phyloP scores from a whole-genome alignment of 176 grass and related monocot species.

The Avena atlantica region DNA sequence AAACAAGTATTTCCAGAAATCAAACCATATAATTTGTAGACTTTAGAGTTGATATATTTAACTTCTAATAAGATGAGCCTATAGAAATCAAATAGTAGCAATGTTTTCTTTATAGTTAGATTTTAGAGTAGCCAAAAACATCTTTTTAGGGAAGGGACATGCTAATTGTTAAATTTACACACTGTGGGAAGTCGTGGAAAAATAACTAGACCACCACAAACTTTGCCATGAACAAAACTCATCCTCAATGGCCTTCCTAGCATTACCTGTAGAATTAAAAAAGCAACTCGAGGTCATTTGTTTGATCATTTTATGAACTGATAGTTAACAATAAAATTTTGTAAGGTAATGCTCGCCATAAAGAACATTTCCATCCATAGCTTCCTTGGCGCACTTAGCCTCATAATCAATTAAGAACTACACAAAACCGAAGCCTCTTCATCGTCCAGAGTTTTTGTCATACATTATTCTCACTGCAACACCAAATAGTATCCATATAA shows the following conservation, averaged over 20 bases:
- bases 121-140: not conserved
- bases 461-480: constrained; percentile 80
- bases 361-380: constrained; percentile 86
- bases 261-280: constrained; percentile 63
- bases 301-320: constrained; percentile 23
- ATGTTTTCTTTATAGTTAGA: constrained; percentile 21
- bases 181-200: constrained; percentile 63
- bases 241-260: constrained; percentile 74
- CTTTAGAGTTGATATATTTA: constrained; percentile 2
- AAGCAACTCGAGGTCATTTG: constrained; percentile 11
- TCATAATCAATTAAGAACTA: constrained; percentile 71
- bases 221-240: constrained; percentile 84
- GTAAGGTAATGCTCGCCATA: constrained; percentile 7
- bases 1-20: not conserved
- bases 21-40: not conserved
- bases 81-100: constrained; percentile 17
- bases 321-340: not conserved
- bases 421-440: constrained; percentile 93
- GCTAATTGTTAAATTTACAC: constrained; percentile 38
- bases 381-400: constrained; percentile 72
- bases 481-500: constrained; percentile 39
- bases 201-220: constrained; percentile 63
- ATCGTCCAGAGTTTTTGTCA: constrained; percentile 87
- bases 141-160: not conserved
- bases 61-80: not conserved